These are phyloP conservation scores for Panellus pusillus DNA, from an alignment of 768 basidiomycete species.

Conservation along the genomic window DNA sequence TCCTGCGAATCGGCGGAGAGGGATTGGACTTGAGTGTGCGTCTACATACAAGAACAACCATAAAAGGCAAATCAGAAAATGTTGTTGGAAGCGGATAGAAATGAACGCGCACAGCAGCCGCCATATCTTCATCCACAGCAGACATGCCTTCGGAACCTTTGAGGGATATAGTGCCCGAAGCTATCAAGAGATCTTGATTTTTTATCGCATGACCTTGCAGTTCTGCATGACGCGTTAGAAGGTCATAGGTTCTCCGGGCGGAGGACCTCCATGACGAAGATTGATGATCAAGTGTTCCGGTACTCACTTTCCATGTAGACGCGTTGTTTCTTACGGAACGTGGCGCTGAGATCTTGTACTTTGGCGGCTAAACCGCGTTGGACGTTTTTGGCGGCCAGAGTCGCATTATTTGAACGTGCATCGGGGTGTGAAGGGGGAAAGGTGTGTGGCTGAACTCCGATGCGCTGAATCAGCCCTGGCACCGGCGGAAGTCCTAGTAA, in stretches of 20 bases:
- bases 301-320: slow-evolving; percentile 98
- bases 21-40: slow-evolving; percentile 35
- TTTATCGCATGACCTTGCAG: slow-evolving; percentile 97
- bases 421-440: slow-evolving; percentile 60
- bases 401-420: slow-evolving; percentile 46
- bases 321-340: slow-evolving; percentile 96
- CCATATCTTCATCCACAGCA: slow-evolving; percentile 88
- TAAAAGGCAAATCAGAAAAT: slow-evolving; percentile 8
- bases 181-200: slow-evolving; percentile 91
- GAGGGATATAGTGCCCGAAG: slow-evolving; percentile 82
- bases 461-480: slow-evolving; percentile 73
- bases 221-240: slow-evolving; percentile 46
- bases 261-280: slow-evolving; percentile 22
- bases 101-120: slow-evolving; percentile 67
- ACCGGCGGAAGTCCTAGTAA: slow-evolving; percentile 64
- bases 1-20: slow-evolving; percentile 40
- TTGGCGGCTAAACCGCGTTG: slow-evolving; percentile 96
- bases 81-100: slow-evolving; percentile 17
- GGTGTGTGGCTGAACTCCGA: slow-evolving; percentile 58
- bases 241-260: slow-evolving; percentile 6
- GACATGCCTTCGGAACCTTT: slow-evolving; percentile 80
- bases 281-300: slow-evolving; percentile 3
- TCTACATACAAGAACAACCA: slow-evolving; percentile 19
- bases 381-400: slow-evolving; percentile 84
- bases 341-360: slow-evolving; percentile 87